phyloP scores from a whole-genome alignment of 2,329 filamentous ascomycete genomes.

The Aureobasidium vineae region DNA sequence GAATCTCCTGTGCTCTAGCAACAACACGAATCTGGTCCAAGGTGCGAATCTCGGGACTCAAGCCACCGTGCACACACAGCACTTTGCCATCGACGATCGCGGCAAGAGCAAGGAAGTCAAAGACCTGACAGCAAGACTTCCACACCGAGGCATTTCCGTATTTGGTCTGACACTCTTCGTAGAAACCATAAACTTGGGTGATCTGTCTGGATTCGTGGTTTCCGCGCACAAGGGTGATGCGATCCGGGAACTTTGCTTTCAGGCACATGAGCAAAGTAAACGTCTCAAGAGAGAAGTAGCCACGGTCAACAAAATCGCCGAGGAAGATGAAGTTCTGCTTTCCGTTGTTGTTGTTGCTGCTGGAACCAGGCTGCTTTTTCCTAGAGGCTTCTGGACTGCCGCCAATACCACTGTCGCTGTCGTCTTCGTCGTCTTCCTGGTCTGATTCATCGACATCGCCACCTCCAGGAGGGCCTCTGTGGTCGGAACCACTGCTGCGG shows the following conservation, averaged over 20 bases:
- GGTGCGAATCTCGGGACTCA: constrained; percentile 94
- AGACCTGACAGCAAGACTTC: constrained; percentile 99
- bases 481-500: constrained; percentile 36
- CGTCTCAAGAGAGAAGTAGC: constrained; percentile 72
- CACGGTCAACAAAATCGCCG: constrained; percentile 71
- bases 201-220: constrained; percentile 99
- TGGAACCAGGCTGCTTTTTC: constrained; percentile 36
- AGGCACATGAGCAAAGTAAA: constrained; percentile 70
- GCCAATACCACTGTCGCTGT: constrained; percentile 45
- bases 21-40: constrained; percentile 93
- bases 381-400: constrained; percentile 37
- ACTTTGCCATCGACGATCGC: constrained; percentile 99
- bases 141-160: constrained; percentile 99
- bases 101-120: constrained; percentile 96
- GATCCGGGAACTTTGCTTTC: constrained; percentile 73
- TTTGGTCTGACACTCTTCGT: constrained; percentile 97
- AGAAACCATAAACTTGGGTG: constrained; percentile 98
- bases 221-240: constrained; percentile 96
- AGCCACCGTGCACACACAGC: constrained; percentile 94
- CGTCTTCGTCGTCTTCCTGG: constrained; percentile 51
- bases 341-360: constrained; percentile 52
- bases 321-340: constrained; percentile 71
- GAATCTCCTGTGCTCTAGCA: constrained; percentile 96
- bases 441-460: constrained; percentile 38
- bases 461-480: constrained; percentile 26